A percentile compares a stretch with the other conserved stretches of the same genome.
phyloP scores from a whole-genome alignment of 179 eudicot species.

The Carnegiea gigantea region DNA sequence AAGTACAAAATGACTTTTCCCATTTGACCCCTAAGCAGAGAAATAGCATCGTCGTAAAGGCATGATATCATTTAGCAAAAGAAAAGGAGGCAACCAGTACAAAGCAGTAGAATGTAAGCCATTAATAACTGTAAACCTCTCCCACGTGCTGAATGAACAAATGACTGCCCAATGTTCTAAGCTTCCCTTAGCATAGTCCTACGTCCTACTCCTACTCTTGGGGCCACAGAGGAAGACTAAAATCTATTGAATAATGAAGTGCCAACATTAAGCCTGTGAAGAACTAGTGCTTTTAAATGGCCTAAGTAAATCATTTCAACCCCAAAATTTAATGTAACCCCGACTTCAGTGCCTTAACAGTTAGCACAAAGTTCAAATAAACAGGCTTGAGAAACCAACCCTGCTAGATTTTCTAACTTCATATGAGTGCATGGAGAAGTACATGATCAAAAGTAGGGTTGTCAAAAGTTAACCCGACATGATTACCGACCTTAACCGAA shows the following conservation, averaged over 20 bases:
- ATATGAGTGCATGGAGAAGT: not conserved
- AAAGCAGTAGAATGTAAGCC: not conserved
- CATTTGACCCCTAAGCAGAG: slow-evolving; percentile 63
- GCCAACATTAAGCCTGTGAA: not conserved
- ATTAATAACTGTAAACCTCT: slow-evolving; percentile 4
- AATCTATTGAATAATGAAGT: not conserved
- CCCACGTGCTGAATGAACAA: no score
- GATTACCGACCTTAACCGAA: no score
- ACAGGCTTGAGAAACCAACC: slow-evolving; percentile 4
- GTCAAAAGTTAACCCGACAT: no score
- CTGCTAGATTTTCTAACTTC: slow-evolving; percentile 2
- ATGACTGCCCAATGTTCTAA: no score
- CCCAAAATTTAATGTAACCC: not conserved
- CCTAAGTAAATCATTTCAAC: not conserved
- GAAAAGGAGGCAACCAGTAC: not conserved
- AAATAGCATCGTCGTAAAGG: slow-evolving; percentile 23
- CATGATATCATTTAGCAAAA: not conserved
- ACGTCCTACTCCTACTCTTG: no score
- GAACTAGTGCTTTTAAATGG: not conserved
- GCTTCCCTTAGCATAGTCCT: no score
- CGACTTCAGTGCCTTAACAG: not conserved
- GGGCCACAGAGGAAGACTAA: not conserved
- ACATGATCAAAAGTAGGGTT: not conserved
- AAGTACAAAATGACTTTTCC: slow-evolving; percentile 75
- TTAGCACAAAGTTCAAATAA: not conserved